phyloP scores from a whole-genome alignment of 805 yeast species.

The Candida palmyrensis region DNA sequence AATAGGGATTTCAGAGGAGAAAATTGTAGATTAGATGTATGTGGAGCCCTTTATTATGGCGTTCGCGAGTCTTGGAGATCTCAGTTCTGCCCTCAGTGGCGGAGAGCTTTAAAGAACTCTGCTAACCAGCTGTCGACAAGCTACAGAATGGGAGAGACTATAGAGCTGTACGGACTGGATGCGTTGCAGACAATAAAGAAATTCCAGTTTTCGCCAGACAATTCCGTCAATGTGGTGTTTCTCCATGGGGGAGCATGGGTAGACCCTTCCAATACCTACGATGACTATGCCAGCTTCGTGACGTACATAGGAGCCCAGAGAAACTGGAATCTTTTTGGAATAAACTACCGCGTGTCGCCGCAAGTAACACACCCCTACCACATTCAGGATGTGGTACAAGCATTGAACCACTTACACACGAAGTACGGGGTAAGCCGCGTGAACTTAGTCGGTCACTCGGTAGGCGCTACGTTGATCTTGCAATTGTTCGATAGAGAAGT shows the following conservation, averaged over 20 bases:
- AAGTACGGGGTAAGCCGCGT: conserved; percentile 11
- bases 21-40: no score
- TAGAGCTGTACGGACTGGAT: conserved; percentile 24
- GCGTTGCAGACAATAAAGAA: conserved; percentile 26
- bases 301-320: conserved; percentile 4
- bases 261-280: conserved; percentile 56
- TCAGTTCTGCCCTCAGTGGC: no score
- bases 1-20: no score
- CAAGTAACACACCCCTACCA: conserved; percentile 58
- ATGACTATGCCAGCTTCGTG: conserved; percentile 44
- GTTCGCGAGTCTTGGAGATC: no score
- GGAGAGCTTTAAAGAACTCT: no score
- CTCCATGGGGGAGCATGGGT: conserved; percentile 93
- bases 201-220: conserved; percentile 13
- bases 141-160: neutral
- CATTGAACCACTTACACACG: conserved; percentile 27
- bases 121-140: no score
- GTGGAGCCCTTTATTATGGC: no score
- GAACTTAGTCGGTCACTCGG: conserved; percentile 65
- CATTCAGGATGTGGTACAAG: conserved; percentile 47
- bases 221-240: conserved; percentile 40
- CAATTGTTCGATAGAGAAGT: conserved; percentile 37
- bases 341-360: conserved; percentile 67
- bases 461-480: conserved; percentile 64
- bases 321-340: conserved; percentile 20